Base-by-base conservation (phyloP, 2,329 filamentous ascomycete species). In the Leptographium wingfieldii region DNA sequence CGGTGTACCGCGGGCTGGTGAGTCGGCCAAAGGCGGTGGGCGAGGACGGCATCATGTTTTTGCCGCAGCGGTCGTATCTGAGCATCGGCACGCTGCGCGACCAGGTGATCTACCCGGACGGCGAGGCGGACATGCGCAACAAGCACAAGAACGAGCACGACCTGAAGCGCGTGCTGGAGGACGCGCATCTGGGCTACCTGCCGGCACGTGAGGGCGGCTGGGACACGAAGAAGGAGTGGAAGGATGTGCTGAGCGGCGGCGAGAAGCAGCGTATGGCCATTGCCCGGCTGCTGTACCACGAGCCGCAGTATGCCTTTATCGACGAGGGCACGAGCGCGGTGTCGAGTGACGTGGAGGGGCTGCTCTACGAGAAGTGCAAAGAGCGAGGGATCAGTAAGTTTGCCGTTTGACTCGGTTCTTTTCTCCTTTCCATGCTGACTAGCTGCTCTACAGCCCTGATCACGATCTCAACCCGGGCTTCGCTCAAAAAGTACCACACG, bases 211-310 rank as follows among this genome's bases (percentile, higher is more conserved):
- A 99, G 76, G 94, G 94, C 48, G 94, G 94, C 16, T 97, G 91
- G 91, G 90, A 99, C 69, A 94, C 90, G 5, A 83, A 90, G 60
- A 97, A 99, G 73, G 92, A 96, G 70, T 99, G 94, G 94, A 96
- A 97, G 74, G 92, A 97, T 66, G 90, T 99, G 5, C 79, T 99
- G n/a, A 92, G 87, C 65, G 94, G 94, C 48, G 94, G 94, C 14
- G 94, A 99, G 78, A 99, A 99, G 76, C 94, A 99, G 75, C 80
- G 94, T 27, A 90, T 99, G 82, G 90, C 84, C 0, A 90, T 99
- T 67, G 92, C 95, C 4, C 79, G 94, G 53, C 72, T 99, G 56
- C 76, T 97, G 49, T 99, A 99, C 69, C 94, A 99, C 69, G 92
- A 97, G 74, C 94, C 94, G 19, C 80, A 87, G 62, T 99, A 95